A percentile compares a stretch with the other conserved stretches of the same genome.
phyloP scores from a whole-genome alignment of 441 rosid species.

The Flueggea neowawraea region DNA sequence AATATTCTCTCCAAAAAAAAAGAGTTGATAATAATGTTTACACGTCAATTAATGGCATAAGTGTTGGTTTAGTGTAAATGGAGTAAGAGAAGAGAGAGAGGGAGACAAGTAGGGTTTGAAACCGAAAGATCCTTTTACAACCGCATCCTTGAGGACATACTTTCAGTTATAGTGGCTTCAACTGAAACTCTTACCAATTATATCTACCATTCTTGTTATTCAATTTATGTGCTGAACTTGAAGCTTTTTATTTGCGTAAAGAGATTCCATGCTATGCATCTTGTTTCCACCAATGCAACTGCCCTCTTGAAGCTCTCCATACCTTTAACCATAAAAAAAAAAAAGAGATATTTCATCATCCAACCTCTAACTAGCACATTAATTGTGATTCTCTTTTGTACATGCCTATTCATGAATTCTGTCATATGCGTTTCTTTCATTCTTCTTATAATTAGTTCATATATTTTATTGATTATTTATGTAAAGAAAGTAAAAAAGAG shows the following conservation, averaged over 20 bases:
- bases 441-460: too few relatives aligned
- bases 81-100: not conserved
- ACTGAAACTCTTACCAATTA: not conserved
- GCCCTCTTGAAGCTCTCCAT: too few relatives aligned
- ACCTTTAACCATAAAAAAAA: too few relatives aligned
- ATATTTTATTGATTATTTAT: too few relatives aligned
- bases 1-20: too few relatives aligned
- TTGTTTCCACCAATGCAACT: constrained; percentile 13
- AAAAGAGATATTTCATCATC: too few relatives aligned
- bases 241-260: constrained; percentile 17
- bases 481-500: too few relatives aligned
- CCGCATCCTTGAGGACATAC: not conserved
- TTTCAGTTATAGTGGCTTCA: not conserved
- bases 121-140: constrained; percentile 25
- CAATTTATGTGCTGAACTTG: not conserved
- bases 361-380: too few relatives aligned
- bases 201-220: not conserved
- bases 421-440: too few relatives aligned
- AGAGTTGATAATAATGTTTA: not conserved
- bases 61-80: too few relatives aligned
- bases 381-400: too few relatives aligned
- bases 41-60: constrained; percentile 4
- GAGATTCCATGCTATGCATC: constrained; percentile 18
- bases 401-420: too few relatives aligned
- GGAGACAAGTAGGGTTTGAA: constrained; percentile 4